Conservation (phyloP, 2,329 filamentous ascomycete species). For the Alternaria rosae region DNA sequence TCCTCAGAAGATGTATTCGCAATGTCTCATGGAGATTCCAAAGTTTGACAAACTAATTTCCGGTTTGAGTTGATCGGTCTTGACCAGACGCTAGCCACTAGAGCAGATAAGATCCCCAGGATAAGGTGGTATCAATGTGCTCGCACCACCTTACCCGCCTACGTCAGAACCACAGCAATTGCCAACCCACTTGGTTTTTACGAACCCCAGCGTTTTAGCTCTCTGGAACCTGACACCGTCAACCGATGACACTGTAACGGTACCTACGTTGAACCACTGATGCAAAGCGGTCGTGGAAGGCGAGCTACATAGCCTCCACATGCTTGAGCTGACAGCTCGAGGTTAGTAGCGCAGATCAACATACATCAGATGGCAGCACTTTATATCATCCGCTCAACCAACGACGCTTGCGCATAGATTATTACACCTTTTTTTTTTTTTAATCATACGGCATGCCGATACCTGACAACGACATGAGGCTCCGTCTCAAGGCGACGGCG, state of each 20-base stretch:
- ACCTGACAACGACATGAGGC: neutral
- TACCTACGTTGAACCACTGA: neutral
- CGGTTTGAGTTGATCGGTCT: neutral
- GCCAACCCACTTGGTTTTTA: neutral
- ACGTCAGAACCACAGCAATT: neutral
- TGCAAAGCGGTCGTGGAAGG: neutral
- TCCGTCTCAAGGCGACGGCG: constrained; percentile 3
- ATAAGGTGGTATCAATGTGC: neutral
- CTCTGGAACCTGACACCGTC: neutral
- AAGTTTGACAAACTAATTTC: neutral
- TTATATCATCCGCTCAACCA: neutral
- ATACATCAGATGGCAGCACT: neutral
- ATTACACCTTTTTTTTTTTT: neutral
- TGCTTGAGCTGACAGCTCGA: neutral
- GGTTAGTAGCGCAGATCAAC: neutral
- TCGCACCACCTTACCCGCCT: neutral
- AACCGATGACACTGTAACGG: neutral
- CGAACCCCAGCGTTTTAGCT: neutral
- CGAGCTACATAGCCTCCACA: neutral
- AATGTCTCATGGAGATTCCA: neutral
- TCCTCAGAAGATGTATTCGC: neutral
- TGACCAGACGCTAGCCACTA: neutral
- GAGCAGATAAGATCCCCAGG: neutral
- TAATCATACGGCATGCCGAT: constrained; percentile 4
- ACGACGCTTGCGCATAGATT: neutral